Evolutionary conservation across 495 filamentous ascomycete genomes (phyloP).

Genomic region (Penicillium angulare): DNA sequence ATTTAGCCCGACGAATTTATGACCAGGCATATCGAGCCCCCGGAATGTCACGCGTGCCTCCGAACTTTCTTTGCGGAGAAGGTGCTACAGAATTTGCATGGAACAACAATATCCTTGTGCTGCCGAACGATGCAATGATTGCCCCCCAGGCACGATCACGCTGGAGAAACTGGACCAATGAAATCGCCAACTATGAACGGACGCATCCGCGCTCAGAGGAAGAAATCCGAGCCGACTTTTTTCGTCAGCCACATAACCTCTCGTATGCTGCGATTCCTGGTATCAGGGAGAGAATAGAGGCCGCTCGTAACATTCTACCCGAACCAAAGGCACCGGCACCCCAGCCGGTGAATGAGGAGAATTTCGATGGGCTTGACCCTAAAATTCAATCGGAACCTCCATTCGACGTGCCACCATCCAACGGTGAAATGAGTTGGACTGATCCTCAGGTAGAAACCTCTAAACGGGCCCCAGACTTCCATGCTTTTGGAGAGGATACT

Average conservation of each 20-base stretch:
- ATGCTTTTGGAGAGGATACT: neutral
- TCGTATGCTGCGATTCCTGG: neutral
- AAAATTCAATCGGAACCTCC: neutral
- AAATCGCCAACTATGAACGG: slow-evolving; percentile 55
- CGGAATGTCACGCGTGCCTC: slow-evolving; percentile 82
- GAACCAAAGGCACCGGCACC: neutral
- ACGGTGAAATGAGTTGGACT: neutral
- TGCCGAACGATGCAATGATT: slow-evolving; percentile 70
- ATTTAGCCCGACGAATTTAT: slow-evolving; percentile 77
- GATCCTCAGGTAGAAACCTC: neutral
- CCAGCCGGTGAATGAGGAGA: neutral
- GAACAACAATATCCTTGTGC: slow-evolving; percentile 65
- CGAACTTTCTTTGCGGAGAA: slow-evolving; percentile 82
- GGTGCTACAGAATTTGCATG: slow-evolving; percentile 84
- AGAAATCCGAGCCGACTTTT: neutral
- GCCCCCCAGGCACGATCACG: slow-evolving; percentile 71
- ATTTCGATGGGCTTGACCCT: neutral
- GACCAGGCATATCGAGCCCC: slow-evolving; percentile 69
- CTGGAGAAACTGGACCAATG: slow-evolving; percentile 72
- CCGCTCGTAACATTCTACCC: neutral
- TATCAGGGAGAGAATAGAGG: neutral
- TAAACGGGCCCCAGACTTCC: neutral
- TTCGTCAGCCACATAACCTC: slow-evolving; percentile 5
- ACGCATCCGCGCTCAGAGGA: slow-evolving; percentile 9
- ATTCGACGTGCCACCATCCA: neutral